Evolutionary conservation across 495 filamentous ascomycete species (phyloP).

Genomic region (Lophiotrema nucula): DNA sequence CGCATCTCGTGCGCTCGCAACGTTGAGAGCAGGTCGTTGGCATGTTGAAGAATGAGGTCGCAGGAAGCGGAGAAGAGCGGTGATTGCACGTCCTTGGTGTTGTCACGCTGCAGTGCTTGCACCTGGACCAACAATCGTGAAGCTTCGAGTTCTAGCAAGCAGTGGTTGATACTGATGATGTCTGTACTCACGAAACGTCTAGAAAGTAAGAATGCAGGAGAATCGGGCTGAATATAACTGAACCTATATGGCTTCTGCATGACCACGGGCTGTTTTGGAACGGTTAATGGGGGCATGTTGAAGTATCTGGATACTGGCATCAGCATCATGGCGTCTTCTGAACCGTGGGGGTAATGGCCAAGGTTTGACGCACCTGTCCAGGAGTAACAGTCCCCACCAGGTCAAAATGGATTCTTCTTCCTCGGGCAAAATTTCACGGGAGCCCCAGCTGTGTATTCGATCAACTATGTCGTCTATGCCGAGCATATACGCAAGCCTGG

Average conservation of each 20-base stretch:
- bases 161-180: not conserved
- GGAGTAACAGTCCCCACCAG: not conserved
- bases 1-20: not conserved
- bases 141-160: constrained; percentile 1
- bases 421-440: not conserved
- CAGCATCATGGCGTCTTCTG: no score
- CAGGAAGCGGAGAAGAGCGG: not conserved
- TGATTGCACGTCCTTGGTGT: not conserved
- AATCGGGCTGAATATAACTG: not conserved
- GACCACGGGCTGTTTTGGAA: constrained; percentile 1
- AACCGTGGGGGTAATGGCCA: no score
- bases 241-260: not conserved
- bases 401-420: constrained; percentile 5
- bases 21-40: not conserved
- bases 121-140: not conserved
- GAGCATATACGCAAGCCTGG: not conserved
- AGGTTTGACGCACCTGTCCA: constrained; percentile 15
- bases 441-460: not conserved
- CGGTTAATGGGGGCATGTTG: constrained; percentile 10
- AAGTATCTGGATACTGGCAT: no score
- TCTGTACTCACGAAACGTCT: not conserved
- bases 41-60: not conserved
- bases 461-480: not conserved
- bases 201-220: no score
- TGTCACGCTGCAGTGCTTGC: constrained; percentile 6